phyloP scores from a whole-genome alignment of 495 filamentous ascomycete genomes.

The Penicillium riverlandense region DNA sequence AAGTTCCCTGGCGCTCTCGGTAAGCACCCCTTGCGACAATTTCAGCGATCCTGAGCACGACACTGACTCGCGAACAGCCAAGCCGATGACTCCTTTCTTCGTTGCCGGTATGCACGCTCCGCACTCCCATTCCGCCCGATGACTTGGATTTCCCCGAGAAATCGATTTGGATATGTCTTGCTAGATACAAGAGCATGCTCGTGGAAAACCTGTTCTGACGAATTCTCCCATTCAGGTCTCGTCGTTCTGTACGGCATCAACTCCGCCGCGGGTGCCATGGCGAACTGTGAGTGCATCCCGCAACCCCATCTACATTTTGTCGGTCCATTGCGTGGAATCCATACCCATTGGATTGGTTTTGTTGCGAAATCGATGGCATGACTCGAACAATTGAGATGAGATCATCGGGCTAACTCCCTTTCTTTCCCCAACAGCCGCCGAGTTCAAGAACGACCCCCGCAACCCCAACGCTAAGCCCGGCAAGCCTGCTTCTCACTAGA shows the following conservation, averaged over 20 bases:
- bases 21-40: slow-evolving; percentile 45
- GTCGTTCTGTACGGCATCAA: slow-evolving; percentile 86
- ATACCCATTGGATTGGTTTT: too few species aligned
- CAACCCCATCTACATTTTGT: not conserved
- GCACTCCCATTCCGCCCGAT: not conserved
- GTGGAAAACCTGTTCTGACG: slow-evolving; percentile 23
- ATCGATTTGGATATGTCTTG: too few species aligned
- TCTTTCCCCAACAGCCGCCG: slow-evolving; percentile 53
- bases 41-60: too few species aligned
- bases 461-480: slow-evolving; percentile 62
- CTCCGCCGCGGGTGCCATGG: slow-evolving; percentile 60
- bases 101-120: slow-evolving; percentile 67
- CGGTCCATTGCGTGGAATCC: not conserved
- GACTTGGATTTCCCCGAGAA: too few species aligned
- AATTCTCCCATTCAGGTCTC: slow-evolving; percentile 47
- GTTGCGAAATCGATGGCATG: too few species aligned
- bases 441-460: slow-evolving; percentile 94
- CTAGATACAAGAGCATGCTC: not conserved
- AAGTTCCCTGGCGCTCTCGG: slow-evolving; percentile 85
- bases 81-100: slow-evolving; percentile 88
- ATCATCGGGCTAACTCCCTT: slow-evolving; percentile 12
- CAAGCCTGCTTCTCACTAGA: slow-evolving; percentile 37
- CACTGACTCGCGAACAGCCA: slow-evolving; percentile 49
- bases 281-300: slow-evolving; percentile 56
- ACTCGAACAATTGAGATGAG: too few species aligned